phyloP scores from a whole-genome alignment of 768 basidiomycete genomes.

The Tulasnella sp. region DNA sequence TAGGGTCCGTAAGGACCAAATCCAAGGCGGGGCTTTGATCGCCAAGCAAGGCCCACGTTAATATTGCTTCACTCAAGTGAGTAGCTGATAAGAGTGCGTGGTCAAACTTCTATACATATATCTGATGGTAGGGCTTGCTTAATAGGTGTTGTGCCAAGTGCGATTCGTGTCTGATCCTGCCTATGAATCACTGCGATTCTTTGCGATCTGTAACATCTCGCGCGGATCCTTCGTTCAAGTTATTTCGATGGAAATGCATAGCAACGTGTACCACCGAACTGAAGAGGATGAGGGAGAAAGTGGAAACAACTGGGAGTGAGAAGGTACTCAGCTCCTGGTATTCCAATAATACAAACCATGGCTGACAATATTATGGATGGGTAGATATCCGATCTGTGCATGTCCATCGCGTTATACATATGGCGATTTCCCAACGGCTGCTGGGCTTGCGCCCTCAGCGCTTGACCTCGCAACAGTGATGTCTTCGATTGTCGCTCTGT shows the following conservation, averaged over 20 bases:
- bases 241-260: constrained; percentile 91
- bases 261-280: constrained; percentile 81
- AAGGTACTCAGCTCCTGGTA: constrained; percentile 40
- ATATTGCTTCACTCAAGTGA: constrained; percentile 95
- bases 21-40: too few relatives aligned
- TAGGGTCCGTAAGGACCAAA: too few relatives aligned
- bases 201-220: constrained; percentile 87
- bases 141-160: constrained; percentile 97
- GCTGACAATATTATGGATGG: neutral
- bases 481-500: constrained; percentile 77
- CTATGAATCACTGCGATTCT: constrained; percentile 96
- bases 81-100: constrained; percentile 19
- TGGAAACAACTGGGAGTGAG: constrained; percentile 59
- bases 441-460: constrained; percentile 93
- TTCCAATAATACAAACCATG: constrained; percentile 3
- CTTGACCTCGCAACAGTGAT: constrained; percentile 95
- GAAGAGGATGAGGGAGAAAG: constrained; percentile 59
- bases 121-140: constrained; percentile 6
- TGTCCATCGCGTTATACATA: constrained; percentile 90
- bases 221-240: constrained; percentile 57
- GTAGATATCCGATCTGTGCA: constrained; percentile 57
- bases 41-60: constrained; percentile 91
- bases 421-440: constrained; percentile 99
- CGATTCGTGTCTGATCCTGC: constrained; percentile 87
- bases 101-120: neutral